These are phyloP conservation scores for Coemansia sp. DNA, from an alignment of 192 early-diverging fungal genomes.

Conservation along the genomic window DNA sequence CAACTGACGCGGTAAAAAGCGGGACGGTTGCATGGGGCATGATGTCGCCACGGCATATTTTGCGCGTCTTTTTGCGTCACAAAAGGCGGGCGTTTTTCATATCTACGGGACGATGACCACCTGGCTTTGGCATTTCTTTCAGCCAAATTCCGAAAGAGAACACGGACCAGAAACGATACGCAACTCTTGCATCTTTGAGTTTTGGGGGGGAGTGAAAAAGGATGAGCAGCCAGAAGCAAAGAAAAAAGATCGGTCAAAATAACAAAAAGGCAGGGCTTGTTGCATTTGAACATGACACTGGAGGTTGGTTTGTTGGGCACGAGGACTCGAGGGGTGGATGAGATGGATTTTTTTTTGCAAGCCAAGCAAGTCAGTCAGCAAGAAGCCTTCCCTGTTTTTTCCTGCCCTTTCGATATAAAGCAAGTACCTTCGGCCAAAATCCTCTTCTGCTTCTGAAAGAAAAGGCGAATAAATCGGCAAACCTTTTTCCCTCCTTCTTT, in stretches of 20 bases:
- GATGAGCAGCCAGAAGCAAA: not conserved
- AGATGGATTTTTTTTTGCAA: not conserved
- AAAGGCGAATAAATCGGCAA: conserved; percentile 13
- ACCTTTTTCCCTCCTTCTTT: conserved; percentile 4
- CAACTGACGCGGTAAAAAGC: not conserved
- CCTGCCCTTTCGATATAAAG: not conserved
- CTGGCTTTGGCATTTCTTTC: not conserved
- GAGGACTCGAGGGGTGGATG: conserved; percentile 9
- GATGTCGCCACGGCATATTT: conserved; percentile 12
- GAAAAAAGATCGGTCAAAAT: not conserved
- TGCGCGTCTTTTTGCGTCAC: conserved; percentile 11
- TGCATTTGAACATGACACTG: too few relatives aligned
- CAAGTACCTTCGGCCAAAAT: not conserved
- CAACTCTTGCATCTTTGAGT: not conserved
- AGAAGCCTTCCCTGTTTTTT: not conserved
- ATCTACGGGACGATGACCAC: not conserved
- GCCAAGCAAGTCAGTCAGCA: not conserved
- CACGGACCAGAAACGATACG: not conserved
- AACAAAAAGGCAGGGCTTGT: not conserved
- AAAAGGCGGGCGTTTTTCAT: not conserved
- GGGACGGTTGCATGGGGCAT: not conserved
- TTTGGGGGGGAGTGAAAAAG: not conserved
- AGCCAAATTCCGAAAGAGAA: not conserved
- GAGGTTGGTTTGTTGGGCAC: too few relatives aligned
- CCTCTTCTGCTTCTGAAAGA: not conserved